These are phyloP conservation scores for Lichtheimia hyalospora DNA, from an alignment of 371 early-diverging fungal species.

Conservation along the genomic window DNA sequence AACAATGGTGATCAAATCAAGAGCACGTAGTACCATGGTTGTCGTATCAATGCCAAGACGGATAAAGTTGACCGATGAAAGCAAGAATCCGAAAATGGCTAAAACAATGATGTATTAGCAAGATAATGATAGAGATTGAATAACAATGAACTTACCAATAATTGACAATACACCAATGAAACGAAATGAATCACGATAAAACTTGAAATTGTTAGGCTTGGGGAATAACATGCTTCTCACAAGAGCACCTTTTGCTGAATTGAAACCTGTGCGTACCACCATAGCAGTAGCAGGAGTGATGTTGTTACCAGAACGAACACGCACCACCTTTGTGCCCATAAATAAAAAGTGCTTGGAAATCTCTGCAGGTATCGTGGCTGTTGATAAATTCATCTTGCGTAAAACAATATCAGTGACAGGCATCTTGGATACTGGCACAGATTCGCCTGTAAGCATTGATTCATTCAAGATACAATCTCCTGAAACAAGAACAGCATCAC, in stretches of 20 bases:
- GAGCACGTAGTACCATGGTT: slow-evolving; percentile 81
- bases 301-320: slow-evolving; percentile 62
- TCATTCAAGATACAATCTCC: slow-evolving; percentile 99
- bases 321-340: slow-evolving; percentile 89
- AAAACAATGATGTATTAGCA: background rate
- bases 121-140: background rate
- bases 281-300: slow-evolving; percentile 69
- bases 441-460: slow-evolving; percentile 97
- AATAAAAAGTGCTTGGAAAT: slow-evolving; percentile 84
- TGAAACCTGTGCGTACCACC: slow-evolving; percentile 95
- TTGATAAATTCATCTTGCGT: slow-evolving; percentile 69
- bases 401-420: slow-evolving; percentile 73
- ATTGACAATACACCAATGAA: slow-evolving; percentile 89
- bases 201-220: slow-evolving; percentile 91
- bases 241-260: slow-evolving; percentile 95
- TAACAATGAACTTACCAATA: slow-evolving; percentile 49
- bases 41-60: slow-evolving; percentile 66
- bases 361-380: slow-evolving; percentile 68
- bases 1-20: slow-evolving; percentile 93
- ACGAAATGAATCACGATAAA: slow-evolving; percentile 94
- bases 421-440: slow-evolving; percentile 76
- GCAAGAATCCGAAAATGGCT: slow-evolving; percentile 79
- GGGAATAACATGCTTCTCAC: slow-evolving; percentile 96
- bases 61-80: slow-evolving; percentile 86
- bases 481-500: slow-evolving; percentile 93